Percentiles rank a stretch among this genome's conserved stretches.
phyloP scores from a whole-genome alignment of 495 filamentous ascomycete genomes.

The Lasiosphaeria miniovina region DNA sequence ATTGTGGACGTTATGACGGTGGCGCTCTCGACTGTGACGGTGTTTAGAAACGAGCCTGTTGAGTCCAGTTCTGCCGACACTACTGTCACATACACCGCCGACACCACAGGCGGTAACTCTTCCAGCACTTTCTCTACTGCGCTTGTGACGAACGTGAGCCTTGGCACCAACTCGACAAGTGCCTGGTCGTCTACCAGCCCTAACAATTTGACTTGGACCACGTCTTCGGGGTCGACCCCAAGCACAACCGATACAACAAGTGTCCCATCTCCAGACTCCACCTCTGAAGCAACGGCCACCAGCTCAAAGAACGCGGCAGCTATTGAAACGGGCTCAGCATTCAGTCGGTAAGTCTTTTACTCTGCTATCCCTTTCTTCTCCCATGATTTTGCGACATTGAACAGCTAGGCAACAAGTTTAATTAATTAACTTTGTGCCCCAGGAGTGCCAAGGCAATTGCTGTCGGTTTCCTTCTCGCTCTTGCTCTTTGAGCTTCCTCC shows the following conservation, averaged over 20 bases:
- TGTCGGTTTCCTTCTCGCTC: conserved; percentile 3
- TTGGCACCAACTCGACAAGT: neutral
- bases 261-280: neutral
- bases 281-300: neutral
- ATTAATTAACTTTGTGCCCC: neutral
- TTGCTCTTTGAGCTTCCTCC: conserved; percentile 5
- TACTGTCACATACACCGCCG: conserved; percentile 10
- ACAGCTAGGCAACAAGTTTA: neutral
- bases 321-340: neutral
- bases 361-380: neutral
- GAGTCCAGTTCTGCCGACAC: neutral
- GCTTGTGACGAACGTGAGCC: neutral
- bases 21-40: conserved; percentile 10
- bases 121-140: neutral
- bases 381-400: neutral
- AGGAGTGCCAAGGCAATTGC: neutral
- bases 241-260: neutral
- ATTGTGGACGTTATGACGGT: conserved; percentile 9
- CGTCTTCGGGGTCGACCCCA: neutral
- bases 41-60: conserved; percentile 7
- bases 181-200: neutral
- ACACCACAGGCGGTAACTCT: neutral
- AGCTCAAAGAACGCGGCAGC: conserved; percentile 10
- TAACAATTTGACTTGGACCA: conserved; percentile 3
- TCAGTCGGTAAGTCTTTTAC: conserved; percentile 6